Evolutionary conservation across 306 rosid species (phyloP), one percentile per base, ranked within the genome.

Genomic region (Carpinus fangiana): DNA sequence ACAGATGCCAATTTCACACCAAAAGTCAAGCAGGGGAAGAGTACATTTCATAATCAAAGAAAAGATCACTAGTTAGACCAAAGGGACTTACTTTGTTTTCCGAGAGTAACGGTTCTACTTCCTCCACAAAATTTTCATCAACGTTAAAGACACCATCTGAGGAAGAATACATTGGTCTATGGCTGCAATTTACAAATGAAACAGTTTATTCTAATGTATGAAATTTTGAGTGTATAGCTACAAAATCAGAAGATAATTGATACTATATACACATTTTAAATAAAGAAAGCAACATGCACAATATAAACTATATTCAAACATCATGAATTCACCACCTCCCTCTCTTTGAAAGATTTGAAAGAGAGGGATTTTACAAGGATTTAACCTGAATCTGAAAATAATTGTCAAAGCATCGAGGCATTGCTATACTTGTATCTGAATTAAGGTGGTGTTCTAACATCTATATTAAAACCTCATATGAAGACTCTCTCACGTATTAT

Each of bases 91-190:
- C 98, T 89, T 92, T 90, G 79, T 86, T 23, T 23, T 78, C 20
- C 8, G 85, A 67, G 16, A 94, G 73, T n/a, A 94, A 82, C 46
- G 95, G 95, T 79, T 94, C 98, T 57, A 94, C 94, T 50, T 75
- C 83, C 26, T 34, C 2, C n/a, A 67, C 73, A 61, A 94, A 92
- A 0, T 17, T 36, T 0, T 12, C 0, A 73, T 82, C 95, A 38
- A 70, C 21, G 21, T 46, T 45, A 9, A 14, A 0, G 20, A 73
- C 13, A 62, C 76, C 76, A 51, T 54, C 3, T n/a, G 45, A 18
- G 26, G 98, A 89, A 21, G 84, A 68, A 83, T 94, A 92, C 97
- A 94, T 92, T 0, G 91, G 97, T 75, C 98, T 94, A 77, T 94
- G n/a, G n/a, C n/a, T n/a, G n/a, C 84, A 87, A n/a, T 55, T 64